Percentiles rank a stretch among this genome's conserved stretches.
Evolutionary conservation across 192 early-diverging fungal species (phyloP).

Genomic region (Backusella sp.): DNA sequence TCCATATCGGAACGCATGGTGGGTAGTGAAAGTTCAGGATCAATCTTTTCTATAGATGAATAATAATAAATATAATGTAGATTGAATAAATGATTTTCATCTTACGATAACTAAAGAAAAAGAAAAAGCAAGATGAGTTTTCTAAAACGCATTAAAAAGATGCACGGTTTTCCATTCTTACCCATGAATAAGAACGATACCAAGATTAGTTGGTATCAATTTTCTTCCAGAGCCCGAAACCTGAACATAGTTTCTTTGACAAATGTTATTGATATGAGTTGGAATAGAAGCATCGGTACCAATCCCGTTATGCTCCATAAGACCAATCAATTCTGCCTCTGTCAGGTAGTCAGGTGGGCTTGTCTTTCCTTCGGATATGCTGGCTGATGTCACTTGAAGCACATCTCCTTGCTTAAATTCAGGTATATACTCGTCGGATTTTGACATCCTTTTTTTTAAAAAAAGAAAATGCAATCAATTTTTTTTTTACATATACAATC

Average conservation of each 20-base stretch:
- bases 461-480: neutral
- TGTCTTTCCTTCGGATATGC: conserved; percentile 45
- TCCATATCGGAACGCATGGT: conserved; percentile 52
- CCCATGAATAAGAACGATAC: conserved; percentile 54
- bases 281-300: conserved; percentile 57
- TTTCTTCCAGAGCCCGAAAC: conserved; percentile 39
- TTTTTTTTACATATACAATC: neutral
- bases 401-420: conserved; percentile 33
- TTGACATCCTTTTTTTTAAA: conserved; percentile 9
- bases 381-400: conserved; percentile 22
- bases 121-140: neutral
- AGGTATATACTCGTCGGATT: conserved; percentile 38
- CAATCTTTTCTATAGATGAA: conserved; percentile 48
- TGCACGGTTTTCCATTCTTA: neutral
- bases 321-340: conserved; percentile 44
- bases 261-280: conserved; percentile 53
- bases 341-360: conserved; percentile 55
- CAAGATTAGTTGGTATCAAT: conserved; percentile 50
- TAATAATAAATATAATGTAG: neutral
- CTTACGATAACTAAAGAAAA: neutral
- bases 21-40: conserved; percentile 46
- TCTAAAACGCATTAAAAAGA: too few species aligned
- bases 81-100: neutral
- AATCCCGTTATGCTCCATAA: conserved; percentile 50
- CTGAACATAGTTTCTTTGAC: conserved; percentile 49